Evolutionary conservation across 2,329 filamentous ascomycete genomes (phyloP), one percentile per base, ranked within the genome.

Genomic region (Phaeomoniella chlamydospora): DNA sequence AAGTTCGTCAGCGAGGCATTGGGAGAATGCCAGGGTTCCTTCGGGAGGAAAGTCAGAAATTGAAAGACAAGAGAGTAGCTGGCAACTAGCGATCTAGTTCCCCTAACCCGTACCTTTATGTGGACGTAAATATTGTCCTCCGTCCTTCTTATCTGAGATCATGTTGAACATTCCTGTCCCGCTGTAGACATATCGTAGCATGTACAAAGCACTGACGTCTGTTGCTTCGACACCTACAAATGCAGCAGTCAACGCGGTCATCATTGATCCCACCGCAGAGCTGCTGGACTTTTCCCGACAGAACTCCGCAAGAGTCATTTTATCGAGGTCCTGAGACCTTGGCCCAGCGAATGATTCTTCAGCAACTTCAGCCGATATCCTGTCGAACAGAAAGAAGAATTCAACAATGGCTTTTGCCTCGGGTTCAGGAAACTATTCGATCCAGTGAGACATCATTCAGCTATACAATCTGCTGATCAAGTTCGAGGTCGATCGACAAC

Each of bases 141-240:
- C 56, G 0, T 50, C 51, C 1, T 46, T 43, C 16, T 58, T 51
- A 16, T 60, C 57, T 9, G 22, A 26, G 6, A 26, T 26, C 22
- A 26, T 26, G 22, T 26, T 26, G 22, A 26, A 26, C n/a, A 26
- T 26, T n/a, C 22, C 22, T 26, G 22, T 26, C 9, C 22, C 22
- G n/a, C 22, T 26, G n/a, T 26, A n/a, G 22, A 26, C n/a, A n/a
- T 26, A 26, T n/a, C 22, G 6, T n/a, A 0, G 56, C 54, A 0
- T 56, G 52, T 9, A 57, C 52, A 1, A 53, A 45, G 3, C 59
- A 37, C 3, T 59, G 47, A 0, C 57, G 55, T 2, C 43, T 40
- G 35, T 57, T 57, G 0, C 48, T 44, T 5, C 55, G 54, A 33
- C 57, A 61, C 41, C 59, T 58, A 35, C 58, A 55, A 15, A 59